Conservation (phyloP, 495 filamentous ascomycete genomes). For the Amniculicola lignicola region DNA sequence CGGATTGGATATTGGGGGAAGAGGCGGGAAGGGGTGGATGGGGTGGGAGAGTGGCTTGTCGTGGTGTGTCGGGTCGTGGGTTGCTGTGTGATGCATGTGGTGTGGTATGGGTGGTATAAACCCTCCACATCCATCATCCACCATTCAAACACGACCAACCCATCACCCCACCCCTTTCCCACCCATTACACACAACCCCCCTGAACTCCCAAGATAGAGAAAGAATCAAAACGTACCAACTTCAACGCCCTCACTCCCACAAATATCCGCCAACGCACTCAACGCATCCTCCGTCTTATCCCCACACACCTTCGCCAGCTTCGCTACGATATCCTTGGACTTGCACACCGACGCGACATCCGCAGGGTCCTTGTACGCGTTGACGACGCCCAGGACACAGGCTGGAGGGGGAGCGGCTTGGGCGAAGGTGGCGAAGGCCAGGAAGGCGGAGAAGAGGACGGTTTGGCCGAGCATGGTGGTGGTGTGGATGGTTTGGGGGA, state of each 20-base stretch:
- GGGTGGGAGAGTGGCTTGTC: too few species aligned
- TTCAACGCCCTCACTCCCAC: slow-evolving; percentile 34
- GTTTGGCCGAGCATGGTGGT: slow-evolving; percentile 42
- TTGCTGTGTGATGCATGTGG: too few species aligned
- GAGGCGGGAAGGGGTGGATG: too few species aligned
- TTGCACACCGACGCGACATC: slow-evolving; percentile 39
- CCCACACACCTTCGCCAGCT: slow-evolving; percentile 36
- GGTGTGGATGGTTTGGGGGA: slow-evolving; percentile 1
- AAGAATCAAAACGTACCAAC: slow-evolving; percentile 39
- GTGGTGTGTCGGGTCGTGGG: too few species aligned
- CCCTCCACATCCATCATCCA: too few species aligned
- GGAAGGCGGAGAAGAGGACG: slow-evolving; percentile 35
- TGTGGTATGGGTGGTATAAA: too few species aligned
- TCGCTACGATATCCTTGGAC: slow-evolving; percentile 28
- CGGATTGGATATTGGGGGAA: too few species aligned
- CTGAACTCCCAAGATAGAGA: too few species aligned
- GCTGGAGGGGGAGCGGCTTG: slow-evolving; percentile 42
- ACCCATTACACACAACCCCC: too few species aligned
- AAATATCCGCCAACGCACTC: slow-evolving; percentile 35
- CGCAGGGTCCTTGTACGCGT: slow-evolving; percentile 40
- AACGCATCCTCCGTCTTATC: slow-evolving; percentile 30
- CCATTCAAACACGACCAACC: too few species aligned
- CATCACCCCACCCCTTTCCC: too few species aligned
- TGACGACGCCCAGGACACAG: slow-evolving; percentile 45
- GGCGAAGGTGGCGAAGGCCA: slow-evolving; percentile 41